These are phyloP conservation scores for Podochytrium sp. DNA, from an alignment of 192 early-diverging fungal genomes.

Conservation along the genomic window DNA sequence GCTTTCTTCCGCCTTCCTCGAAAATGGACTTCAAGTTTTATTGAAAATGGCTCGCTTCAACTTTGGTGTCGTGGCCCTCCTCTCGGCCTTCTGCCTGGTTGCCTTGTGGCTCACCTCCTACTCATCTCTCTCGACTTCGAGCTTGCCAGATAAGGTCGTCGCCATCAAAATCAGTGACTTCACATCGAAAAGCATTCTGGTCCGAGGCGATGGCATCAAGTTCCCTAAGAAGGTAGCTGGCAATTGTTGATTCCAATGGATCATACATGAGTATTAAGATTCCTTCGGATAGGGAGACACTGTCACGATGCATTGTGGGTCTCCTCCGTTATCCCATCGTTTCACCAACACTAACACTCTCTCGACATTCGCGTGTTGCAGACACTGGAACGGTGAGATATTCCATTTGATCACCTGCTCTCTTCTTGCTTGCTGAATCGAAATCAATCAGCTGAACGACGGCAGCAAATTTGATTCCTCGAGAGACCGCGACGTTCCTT, in stretches of 20 bases:
- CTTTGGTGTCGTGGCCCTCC: too few species aligned
- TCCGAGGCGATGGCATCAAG: slow-evolving; percentile 49
- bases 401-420: background rate
- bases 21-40: too few species aligned
- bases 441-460: slow-evolving; percentile 39
- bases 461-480: slow-evolving; percentile 91
- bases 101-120: too few species aligned
- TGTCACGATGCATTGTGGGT: slow-evolving; percentile 49
- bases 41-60: too few species aligned
- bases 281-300: slow-evolving; percentile 38
- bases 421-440: background rate
- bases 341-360: too few species aligned
- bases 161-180: too few species aligned
- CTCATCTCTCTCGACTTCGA: too few species aligned
- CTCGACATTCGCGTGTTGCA: slow-evolving; percentile 3
- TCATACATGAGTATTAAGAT: background rate
- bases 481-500: slow-evolving; percentile 79
- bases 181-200: slow-evolving; percentile 49
- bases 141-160: too few species aligned
- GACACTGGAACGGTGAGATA: slow-evolving; percentile 43
- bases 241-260: background rate
- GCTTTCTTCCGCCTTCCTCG: too few species aligned
- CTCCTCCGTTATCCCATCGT: too few species aligned
- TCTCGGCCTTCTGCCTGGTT: too few species aligned
- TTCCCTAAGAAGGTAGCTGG: slow-evolving; percentile 53